Base-by-base conservation (phyloP, 2,329 filamentous ascomycete genomes). In the Biscogniauxia marginata region DNA sequence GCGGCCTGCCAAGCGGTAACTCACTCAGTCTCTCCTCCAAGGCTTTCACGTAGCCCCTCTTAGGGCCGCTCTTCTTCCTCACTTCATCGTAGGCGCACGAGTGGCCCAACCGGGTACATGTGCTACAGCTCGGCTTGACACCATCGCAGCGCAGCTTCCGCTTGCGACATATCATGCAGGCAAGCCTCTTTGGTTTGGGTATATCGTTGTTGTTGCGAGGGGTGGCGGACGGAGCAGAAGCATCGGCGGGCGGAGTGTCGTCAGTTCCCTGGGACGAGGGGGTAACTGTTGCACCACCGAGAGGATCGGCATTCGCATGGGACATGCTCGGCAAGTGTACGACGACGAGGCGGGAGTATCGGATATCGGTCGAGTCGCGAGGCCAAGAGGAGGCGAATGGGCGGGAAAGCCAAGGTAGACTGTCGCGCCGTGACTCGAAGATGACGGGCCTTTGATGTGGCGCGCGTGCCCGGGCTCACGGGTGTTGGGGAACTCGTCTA, bases 121-220 rank as follows among this genome's bases (percentile, higher is more conserved):
- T 96, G 66, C 89, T 91, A 71, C 93, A 96, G 64, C 89, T 91
- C 20, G 93, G 93, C 61, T 89, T 87, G 52, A 83, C 78, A 39
- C 92, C 92, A 71, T 97, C 93, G 74, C 93, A 97, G 74, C 89
- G 89, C 64, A 97, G 79, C 76, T 98, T 98, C 70, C 93, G 84
- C 75, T 93, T 95, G 67, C 93, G 83, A 71, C 95, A 99, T 60
- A 98, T 87, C 70, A 96, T 90, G 73, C 95, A 99, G 39, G 95
- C 95, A 67, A 98, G 89, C 64, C 93, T 85, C 79, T 98, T 98
- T n/a, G 88, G 87, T 67, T 90, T 90, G 50, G 89, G 87, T 20
- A 91, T 79, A 65, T 73, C 79, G 49, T 77, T 73, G 61, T 86
- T 85, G 64, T 63, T 65, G 82, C 81, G 74, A 68, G 55, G 73